Evolutionary conservation across 176 grass and related monocot genomes (phyloP).

Genomic region (Ensete ventricosum): DNA sequence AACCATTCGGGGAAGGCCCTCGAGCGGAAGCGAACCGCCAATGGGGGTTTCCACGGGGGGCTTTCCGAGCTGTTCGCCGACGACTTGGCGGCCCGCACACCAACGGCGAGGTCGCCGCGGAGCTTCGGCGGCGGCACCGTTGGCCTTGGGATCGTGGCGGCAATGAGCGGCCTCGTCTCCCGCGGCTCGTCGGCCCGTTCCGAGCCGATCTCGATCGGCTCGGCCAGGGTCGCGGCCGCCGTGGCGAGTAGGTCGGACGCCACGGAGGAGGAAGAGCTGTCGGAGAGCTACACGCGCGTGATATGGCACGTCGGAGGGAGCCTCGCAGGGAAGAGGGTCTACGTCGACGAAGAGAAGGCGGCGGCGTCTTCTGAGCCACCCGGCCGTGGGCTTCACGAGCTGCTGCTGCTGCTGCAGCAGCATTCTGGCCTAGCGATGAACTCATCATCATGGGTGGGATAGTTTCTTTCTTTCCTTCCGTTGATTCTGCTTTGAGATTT

Average conservation of each 20-base stretch:
- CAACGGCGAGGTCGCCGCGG: conserved; percentile 21
- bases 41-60: not conserved
- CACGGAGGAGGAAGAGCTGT: conserved; percentile 31
- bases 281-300: conserved; percentile 66
- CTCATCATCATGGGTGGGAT: not conserved
- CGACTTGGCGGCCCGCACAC: not conserved
- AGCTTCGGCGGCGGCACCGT: conserved; percentile 34
- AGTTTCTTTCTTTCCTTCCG: not conserved
- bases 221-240: not conserved
- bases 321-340: conserved; percentile 40
- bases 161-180: conserved; percentile 24
- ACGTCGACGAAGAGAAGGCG: conserved; percentile 16
- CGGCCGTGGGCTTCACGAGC: not conserved
- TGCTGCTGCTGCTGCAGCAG: not conserved
- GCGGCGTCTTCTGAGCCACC: not conserved
- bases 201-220: conserved; percentile 37
- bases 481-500: not conserved
- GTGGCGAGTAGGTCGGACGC: not conserved
- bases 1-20: not conserved
- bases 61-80: not conserved
- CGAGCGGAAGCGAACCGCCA: not conserved
- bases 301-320: conserved; percentile 32
- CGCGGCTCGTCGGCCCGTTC: conserved; percentile 4
- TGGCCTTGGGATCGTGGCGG: conserved; percentile 44
- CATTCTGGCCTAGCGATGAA: not conserved